Conservation (phyloP, 1,284 basidiomycete species). For the Sanghuangporus sanghuang region DNA sequence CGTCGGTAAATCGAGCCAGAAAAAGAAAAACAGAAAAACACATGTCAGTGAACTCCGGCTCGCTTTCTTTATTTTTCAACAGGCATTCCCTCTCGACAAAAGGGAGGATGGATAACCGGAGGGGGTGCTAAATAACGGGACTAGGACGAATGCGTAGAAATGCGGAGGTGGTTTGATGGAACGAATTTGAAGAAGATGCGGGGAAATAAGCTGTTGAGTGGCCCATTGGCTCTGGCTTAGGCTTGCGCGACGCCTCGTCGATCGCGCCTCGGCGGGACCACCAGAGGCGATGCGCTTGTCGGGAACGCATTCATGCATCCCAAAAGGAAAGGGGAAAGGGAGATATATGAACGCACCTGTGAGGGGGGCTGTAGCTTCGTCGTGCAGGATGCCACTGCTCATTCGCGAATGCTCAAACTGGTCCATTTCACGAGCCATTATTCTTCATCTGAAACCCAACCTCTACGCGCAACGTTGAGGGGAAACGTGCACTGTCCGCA, state of each 20-base stretch:
- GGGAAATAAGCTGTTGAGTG: not conserved
- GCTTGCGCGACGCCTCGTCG: not conserved
- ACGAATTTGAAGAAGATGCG: not conserved
- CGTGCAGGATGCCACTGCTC: constrained; percentile 34
- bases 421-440: constrained; percentile 33
- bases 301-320: not conserved
- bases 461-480: not conserved
- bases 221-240: not conserved
- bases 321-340: not conserved
- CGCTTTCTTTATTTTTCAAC: not conserved
- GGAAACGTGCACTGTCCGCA: not conserved
- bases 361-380: constrained; percentile 29
- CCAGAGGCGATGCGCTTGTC: not conserved
- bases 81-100: not conserved
- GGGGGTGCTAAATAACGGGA: not conserved
- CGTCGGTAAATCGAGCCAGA: not conserved
- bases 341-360: constrained; percentile 28
- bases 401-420: constrained; percentile 31
- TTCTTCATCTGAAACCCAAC: not conserved
- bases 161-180: not conserved
- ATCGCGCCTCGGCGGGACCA: not conserved
- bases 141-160: not conserved
- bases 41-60: not conserved
- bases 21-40: constrained; percentile 1
- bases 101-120: not conserved